A percentile compares a stretch with the other conserved stretches of the same genome.
phyloP scores from a whole-genome alignment of 140 eudicot species.

The Anethum foeniculum region DNA sequence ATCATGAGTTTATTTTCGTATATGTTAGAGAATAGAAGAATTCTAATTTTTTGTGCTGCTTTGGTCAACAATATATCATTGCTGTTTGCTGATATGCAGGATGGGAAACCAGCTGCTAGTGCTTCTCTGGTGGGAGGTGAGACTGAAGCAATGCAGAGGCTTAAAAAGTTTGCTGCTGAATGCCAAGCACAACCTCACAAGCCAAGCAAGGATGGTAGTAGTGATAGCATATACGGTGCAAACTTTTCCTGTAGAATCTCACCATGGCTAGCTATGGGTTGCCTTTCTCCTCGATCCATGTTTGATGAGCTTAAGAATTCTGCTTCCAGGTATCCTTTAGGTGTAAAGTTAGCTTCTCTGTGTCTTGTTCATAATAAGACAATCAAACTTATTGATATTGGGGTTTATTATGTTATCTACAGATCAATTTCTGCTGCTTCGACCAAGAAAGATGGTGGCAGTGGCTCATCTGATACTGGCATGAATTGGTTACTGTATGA shows the following conservation, averaged over 20 bases:
- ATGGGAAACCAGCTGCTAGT: conserved; percentile 69
- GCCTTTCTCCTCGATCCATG: conserved; percentile 93
- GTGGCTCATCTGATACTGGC: conserved; percentile 44
- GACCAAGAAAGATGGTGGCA: conserved; percentile 52
- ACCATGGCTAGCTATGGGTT: conserved; percentile 97
- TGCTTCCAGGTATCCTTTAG: conserved; percentile 54
- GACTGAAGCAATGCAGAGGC: conserved; percentile 82
- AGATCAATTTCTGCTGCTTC: conserved; percentile 70
- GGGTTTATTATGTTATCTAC: conserved; percentile 18
- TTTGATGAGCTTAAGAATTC: conserved; percentile 87
- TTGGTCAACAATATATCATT: background rate
- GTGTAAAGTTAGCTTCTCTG: background rate
- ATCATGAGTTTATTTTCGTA: background rate
- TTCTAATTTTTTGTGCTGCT: background rate
- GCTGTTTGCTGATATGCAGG: conserved; percentile 24
- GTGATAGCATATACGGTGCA: conserved; percentile 72
- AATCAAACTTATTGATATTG: background rate
- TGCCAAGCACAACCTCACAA: conserved; percentile 63
- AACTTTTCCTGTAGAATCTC: conserved; percentile 93
- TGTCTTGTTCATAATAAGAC: background rate
- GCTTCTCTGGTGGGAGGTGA: conserved; percentile 89
- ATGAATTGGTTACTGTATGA: conserved; percentile 91
- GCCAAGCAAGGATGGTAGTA: conserved; percentile 47
- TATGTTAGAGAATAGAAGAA: background rate
- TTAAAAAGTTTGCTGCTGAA: conserved; percentile 68